Evolutionary conservation across 306 rosid genomes (phyloP).

Genomic region (Vicia villosa): DNA sequence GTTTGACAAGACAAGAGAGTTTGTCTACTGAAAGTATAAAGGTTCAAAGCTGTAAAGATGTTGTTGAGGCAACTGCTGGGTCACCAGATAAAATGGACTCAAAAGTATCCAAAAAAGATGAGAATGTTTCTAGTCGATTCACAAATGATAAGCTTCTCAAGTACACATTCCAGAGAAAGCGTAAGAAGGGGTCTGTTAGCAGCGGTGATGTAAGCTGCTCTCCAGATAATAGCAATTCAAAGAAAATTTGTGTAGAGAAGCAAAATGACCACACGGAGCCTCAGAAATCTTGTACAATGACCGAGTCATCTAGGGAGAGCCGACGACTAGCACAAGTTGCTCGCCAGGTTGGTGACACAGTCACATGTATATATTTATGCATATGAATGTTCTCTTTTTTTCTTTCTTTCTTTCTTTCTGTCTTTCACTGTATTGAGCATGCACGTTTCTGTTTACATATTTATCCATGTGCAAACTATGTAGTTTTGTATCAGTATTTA

Average conservation of each 20-base stretch:
- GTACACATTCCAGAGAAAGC: slow-evolving; percentile 81
- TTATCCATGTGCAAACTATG: slow-evolving; percentile 22
- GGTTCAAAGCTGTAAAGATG: slow-evolving; percentile 47
- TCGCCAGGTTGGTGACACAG: slow-evolving; percentile 63
- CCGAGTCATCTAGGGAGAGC: slow-evolving; percentile 63
- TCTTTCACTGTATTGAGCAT: slow-evolving; percentile 27
- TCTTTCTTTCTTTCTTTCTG: slow-evolving; percentile 27
- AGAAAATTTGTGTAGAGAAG: slow-evolving; percentile 51
- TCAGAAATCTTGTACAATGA: slow-evolving; percentile 52
- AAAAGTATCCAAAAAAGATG: slow-evolving; percentile 49
- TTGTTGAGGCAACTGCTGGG: slow-evolving; percentile 39
- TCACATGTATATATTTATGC: slow-evolving; percentile 21
- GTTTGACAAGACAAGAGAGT: slow-evolving; percentile 50
- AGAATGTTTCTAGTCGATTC: slow-evolving; percentile 47
- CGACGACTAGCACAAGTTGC: slow-evolving; percentile 71
- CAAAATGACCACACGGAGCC: slow-evolving; percentile 51
- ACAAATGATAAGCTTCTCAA: slow-evolving; percentile 60
- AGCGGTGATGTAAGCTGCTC: slow-evolving; percentile 47
- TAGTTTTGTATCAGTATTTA: neutral
- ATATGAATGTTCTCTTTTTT: neutral
- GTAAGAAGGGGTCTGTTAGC: slow-evolving; percentile 64
- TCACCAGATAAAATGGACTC: slow-evolving; percentile 37
- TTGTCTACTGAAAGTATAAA: slow-evolving; percentile 43
- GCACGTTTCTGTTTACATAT: slow-evolving; percentile 14
- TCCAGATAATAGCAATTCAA: slow-evolving; percentile 43